Percentiles rank a stretch among this genome's conserved stretches.
phyloP scores from a whole-genome alignment of 805 yeast genomes.

The Clavispora fructus region DNA sequence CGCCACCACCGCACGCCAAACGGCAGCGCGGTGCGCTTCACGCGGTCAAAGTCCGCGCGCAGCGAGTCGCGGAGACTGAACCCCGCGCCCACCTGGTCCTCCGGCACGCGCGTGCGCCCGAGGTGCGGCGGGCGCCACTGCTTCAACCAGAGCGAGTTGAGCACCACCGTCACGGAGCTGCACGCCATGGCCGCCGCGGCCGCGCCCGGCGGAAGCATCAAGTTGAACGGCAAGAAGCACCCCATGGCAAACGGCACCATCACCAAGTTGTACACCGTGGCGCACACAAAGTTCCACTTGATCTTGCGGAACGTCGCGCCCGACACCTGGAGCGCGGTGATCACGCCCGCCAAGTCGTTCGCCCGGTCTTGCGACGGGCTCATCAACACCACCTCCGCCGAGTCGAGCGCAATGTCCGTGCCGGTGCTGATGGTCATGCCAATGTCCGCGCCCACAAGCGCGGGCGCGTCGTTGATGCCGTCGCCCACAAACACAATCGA shows the following conservation, averaged over 20 bases:
- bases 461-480: constrained; percentile 98
- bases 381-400: constrained; percentile 87
- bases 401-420: constrained; percentile 92
- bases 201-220: constrained; percentile 77
- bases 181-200: constrained; percentile 94
- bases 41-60: constrained; percentile 10
- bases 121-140: constrained; percentile 46
- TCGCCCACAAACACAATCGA: constrained; percentile 89
- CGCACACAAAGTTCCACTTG: constrained; percentile 81
- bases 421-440: constrained; percentile 93
- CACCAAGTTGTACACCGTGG: constrained; percentile 71
- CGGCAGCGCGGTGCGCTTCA: constrained; percentile 1
- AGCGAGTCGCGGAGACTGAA: constrained; percentile 11
- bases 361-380: constrained; percentile 23
- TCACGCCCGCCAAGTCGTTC: constrained; percentile 43
- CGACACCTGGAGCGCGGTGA: constrained; percentile 64
- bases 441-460: constrained; percentile 78
- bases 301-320: constrained; percentile 66
- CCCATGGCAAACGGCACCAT: constrained; percentile 97
- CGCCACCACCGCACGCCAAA: not conserved
- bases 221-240: constrained; percentile 67
- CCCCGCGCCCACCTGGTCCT: constrained; percentile 60
- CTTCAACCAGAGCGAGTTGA: constrained; percentile 70
- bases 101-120: constrained; percentile 44
- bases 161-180: constrained; percentile 83